A percentile compares a stretch with the other conserved stretches of the same genome.
These are phyloP conservation scores for Coemansia sp. DNA, from an alignment of 192 early-diverging fungal genomes.

Conservation along the genomic window DNA sequence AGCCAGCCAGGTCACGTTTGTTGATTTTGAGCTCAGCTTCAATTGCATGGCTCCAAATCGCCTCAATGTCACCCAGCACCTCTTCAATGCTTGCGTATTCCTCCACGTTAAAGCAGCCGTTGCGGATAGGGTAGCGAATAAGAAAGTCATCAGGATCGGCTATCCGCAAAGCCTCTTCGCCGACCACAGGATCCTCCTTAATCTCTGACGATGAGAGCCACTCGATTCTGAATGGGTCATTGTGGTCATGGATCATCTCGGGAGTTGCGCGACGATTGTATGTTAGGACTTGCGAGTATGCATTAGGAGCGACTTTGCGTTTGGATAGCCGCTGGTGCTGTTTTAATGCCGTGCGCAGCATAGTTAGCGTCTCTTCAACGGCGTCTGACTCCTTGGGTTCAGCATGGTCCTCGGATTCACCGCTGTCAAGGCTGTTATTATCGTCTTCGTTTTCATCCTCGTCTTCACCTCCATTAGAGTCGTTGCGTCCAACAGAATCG, in stretches of 20 bases:
- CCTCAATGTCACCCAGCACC: constrained; percentile 72
- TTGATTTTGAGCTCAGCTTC: constrained; percentile 67
- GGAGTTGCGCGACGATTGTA: constrained; percentile 68
- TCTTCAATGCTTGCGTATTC: constrained; percentile 70
- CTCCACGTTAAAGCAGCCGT: constrained; percentile 72
- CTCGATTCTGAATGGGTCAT: constrained; percentile 88
- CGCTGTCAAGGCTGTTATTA: neutral
- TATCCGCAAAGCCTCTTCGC: constrained; percentile 35
- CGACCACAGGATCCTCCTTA: constrained; percentile 49
- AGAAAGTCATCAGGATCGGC: constrained; percentile 32
- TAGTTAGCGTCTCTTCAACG: constrained; percentile 29
- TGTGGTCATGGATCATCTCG: constrained; percentile 80
- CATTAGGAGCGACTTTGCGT: constrained; percentile 73
- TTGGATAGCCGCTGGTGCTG: constrained; percentile 79
- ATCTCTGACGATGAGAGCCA: constrained; percentile 62
- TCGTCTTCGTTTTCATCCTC: constrained; percentile 14
- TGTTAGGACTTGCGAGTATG: constrained; percentile 65
- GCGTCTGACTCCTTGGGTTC: constrained; percentile 7
- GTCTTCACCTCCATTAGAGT: constrained; percentile 19
- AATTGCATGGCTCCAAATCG: constrained; percentile 76
- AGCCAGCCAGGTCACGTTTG: constrained; percentile 56
- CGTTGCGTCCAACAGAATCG: neutral
- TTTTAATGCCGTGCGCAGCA: constrained; percentile 71
- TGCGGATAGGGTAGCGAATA: constrained; percentile 73
- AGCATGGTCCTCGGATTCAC: neutral